phyloP scores from a whole-genome alignment of 2,329 filamentous ascomycete species.

The Neofusicoccum cordaticola region DNA sequence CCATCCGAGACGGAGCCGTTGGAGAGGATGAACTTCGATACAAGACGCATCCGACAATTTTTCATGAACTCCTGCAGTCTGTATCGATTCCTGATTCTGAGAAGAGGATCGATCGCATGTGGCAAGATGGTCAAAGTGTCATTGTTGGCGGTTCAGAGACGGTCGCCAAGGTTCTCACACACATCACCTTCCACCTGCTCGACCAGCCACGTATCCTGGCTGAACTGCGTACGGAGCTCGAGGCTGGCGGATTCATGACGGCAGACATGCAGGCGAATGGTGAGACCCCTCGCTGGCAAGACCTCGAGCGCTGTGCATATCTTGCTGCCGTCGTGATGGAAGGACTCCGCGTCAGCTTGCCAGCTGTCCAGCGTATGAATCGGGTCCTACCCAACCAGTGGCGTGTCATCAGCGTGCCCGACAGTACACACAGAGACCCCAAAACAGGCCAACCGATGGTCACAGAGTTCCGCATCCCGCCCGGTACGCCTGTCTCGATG shows the following conservation, averaged over 20 bases:
- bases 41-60: not conserved
- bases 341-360: not conserved
- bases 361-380: conserved; percentile 16
- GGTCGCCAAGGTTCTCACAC: conserved; percentile 4
- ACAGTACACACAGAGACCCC: not conserved
- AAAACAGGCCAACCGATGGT: not conserved
- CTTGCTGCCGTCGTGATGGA: conserved; percentile 4
- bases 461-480: conserved; percentile 14
- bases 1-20: not conserved
- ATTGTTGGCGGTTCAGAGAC: conserved; percentile 14
- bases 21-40: not conserved
- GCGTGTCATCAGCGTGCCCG: not conserved
- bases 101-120: conserved; percentile 9
- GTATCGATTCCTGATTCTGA: conserved; percentile 4
- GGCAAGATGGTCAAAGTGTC: conserved; percentile 16
- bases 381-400: not conserved
- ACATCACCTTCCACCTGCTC: conserved; percentile 17
- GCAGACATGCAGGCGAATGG: not conserved
- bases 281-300: conserved; percentile 13
- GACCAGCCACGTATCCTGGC: conserved; percentile 13
- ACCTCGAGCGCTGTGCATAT: conserved; percentile 10
- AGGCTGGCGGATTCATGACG: conserved; percentile 23
- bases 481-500: conserved; percentile 20
- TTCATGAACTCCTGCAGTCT: not conserved
- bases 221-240: conserved; percentile 14